Base-by-base conservation (phyloP, 2,329 filamentous ascomycete genomes). In the Aspergillus niger region DNA sequence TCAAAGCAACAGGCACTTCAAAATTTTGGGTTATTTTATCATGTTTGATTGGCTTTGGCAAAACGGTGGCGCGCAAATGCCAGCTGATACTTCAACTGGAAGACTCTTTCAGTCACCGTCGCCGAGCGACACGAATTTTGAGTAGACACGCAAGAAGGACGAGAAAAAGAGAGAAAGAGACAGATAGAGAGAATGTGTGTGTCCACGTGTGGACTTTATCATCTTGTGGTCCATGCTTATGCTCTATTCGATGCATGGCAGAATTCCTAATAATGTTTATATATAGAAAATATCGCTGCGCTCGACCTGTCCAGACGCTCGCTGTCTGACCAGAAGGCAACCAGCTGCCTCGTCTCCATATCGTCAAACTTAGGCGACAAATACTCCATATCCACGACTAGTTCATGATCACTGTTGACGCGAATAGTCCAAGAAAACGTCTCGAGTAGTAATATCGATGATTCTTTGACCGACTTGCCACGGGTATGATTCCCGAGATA, bases 211-310 rank as follows among this genome's bases (percentile, higher is more conserved):
- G 26, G 47, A 30, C 47, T 30, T 50, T 17, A 17, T 28, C 15
- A 30, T 30, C 15, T n/a, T 50, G 10, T n/a, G 15, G 24, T 20
- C 26, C 47, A 50, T 50, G 28, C 26, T n/a, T 30, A 50, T n/a
- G 24, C 44, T 24, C 26, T 49, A 49, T 49, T 36, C 22, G 13
- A 50, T 30, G 26, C 47, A 30, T 6, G 26, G n/a, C 47, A 50
- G 15, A 50, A 50, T 50, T 50, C 47, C 47, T 50, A 50, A 50
- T 50, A 50, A 17, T n/a, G 47, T 4, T 50, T 50, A 50, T 50
- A 50, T 50, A 50, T 50, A 32, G 47, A n/a, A 32, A n/a, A 50
- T 10, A 17, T 17, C 20, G 20, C 13, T 50, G 24, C 47, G 47
- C 26, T 50, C 28, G 47, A 50, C 47, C 47, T 50, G 26, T 50